A percentile compares a stretch with the other conserved stretches of the same genome.
phyloP scores from a whole-genome alignment of 2,329 filamentous ascomycete genomes.

The Cytospora schulzeri region DNA sequence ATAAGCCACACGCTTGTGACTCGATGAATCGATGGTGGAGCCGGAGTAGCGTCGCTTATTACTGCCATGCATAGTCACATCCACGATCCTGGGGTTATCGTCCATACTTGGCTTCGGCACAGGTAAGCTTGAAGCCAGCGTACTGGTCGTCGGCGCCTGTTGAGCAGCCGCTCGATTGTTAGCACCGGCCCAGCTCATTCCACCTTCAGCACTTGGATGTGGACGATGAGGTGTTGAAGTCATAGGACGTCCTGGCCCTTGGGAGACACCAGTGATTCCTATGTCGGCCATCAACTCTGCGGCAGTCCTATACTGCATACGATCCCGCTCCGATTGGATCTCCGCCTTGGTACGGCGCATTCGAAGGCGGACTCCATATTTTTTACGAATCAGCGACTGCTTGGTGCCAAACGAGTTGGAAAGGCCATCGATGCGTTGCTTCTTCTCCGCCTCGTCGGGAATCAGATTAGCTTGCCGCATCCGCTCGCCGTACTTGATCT shows the following conservation, averaged over 20 bases:
- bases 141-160: not conserved
- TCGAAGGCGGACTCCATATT: slow-evolving; percentile 57
- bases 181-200: slow-evolving; percentile 5
- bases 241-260: not conserved
- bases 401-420: slow-evolving; percentile 58
- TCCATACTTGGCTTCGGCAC: not conserved
- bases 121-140: slow-evolving; percentile 1
- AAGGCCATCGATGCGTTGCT: slow-evolving; percentile 42
- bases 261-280: slow-evolving; percentile 6
- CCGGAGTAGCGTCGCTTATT: slow-evolving; percentile 16
- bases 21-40: not conserved
- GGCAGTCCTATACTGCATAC: slow-evolving; percentile 38
- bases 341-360: slow-evolving; percentile 50
- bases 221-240: not conserved
- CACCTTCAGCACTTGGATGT: not conserved
- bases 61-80: slow-evolving; percentile 9
- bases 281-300: slow-evolving; percentile 20
- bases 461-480: slow-evolving; percentile 47
- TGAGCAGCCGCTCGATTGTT: slow-evolving; percentile 3
- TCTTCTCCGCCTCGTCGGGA: slow-evolving; percentile 38
- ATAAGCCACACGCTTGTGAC: slow-evolving; percentile 22
- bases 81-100: too few relatives aligned
- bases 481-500: slow-evolving; percentile 42
- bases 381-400: slow-evolving; percentile 59
- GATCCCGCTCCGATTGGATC: slow-evolving; percentile 47